phyloP scores from a whole-genome alignment of 2,329 filamentous ascomycete species.

The Akanthomyces lecanii region DNA sequence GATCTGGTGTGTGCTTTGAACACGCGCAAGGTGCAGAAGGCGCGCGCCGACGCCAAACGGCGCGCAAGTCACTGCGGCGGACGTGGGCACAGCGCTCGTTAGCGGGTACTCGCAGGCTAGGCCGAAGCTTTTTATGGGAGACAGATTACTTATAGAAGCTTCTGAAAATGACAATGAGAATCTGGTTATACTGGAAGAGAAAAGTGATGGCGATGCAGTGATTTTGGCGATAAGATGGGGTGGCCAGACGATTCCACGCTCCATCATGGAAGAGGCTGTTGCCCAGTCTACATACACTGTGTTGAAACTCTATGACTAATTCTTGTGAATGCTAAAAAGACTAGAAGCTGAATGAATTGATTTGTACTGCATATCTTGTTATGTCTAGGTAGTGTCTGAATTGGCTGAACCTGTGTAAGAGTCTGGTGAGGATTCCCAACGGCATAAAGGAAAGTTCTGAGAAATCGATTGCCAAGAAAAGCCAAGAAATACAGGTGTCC shows the following conservation, averaged over 20 bases:
- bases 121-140: conserved; percentile 54
- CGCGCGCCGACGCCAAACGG: background rate
- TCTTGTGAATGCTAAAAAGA: background rate
- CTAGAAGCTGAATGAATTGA: too few relatives aligned
- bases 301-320: conserved; percentile 38
- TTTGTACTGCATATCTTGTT: too few relatives aligned
- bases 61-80: conserved; percentile 42
- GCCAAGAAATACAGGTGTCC: background rate
- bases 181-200: conserved; percentile 18
- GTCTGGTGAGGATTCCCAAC: too few relatives aligned
- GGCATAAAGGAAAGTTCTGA: background rate
- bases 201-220: conserved; percentile 20
- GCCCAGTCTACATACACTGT: conserved; percentile 52
- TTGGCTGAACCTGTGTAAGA: too few relatives aligned
- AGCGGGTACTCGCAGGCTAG: conserved; percentile 54
- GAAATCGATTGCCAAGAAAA: background rate
- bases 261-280: conserved; percentile 46
- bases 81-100: conserved; percentile 46
- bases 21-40: background rate
- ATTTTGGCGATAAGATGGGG: conserved; percentile 20
- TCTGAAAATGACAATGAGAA: too few relatives aligned
- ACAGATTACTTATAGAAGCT: conserved; percentile 27
- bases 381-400: too few relatives aligned
- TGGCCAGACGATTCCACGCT: conserved; percentile 34
- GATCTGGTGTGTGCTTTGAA: conserved; percentile 35